Evolutionary conservation across 805 yeast species (phyloP).

Genomic region (Suhomyces tanzawaensis): DNA sequence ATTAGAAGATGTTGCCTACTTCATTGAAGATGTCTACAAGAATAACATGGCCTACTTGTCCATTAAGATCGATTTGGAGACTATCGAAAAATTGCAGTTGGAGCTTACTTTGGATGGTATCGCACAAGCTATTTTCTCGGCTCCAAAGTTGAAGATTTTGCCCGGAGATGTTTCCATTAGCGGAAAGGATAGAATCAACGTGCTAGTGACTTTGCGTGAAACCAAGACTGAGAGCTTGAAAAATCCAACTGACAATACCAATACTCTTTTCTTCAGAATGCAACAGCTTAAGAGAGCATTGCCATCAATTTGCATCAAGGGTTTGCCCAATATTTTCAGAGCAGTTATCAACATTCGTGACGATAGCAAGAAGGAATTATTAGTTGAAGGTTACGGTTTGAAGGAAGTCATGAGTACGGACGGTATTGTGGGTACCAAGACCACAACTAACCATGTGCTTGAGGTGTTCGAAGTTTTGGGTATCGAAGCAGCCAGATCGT

Average conservation of each 20-base stretch:
- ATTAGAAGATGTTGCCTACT: slow-evolving; percentile 80
- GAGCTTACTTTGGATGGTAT: slow-evolving; percentile 86
- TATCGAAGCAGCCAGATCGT: slow-evolving; percentile 94
- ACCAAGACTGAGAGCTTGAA: slow-evolving; percentile 36
- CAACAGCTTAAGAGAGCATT: slow-evolving; percentile 83
- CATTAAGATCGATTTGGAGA: slow-evolving; percentile 75
- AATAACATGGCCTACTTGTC: slow-evolving; percentile 75
- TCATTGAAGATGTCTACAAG: slow-evolving; percentile 90
- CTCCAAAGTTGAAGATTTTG: slow-evolving; percentile 86
- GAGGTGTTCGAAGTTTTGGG: slow-evolving; percentile 90
- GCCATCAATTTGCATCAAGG: slow-evolving; percentile 89
- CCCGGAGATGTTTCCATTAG: slow-evolving; percentile 66
- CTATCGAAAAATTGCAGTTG: slow-evolving; percentile 86
- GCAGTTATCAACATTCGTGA: slow-evolving; percentile 94
- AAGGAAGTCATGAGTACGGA: slow-evolving; percentile 97
- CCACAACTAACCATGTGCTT: slow-evolving; percentile 86
- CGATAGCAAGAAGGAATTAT: slow-evolving; percentile 80
- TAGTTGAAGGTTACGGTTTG: slow-evolving; percentile 97
- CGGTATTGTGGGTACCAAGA: slow-evolving; percentile 87
- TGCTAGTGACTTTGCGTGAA: slow-evolving; percentile 49
- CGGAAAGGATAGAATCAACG: slow-evolving; percentile 65
- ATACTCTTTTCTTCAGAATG: slow-evolving; percentile 78
- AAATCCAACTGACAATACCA: slow-evolving; percentile 29
- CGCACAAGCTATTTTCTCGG: slow-evolving; percentile 73
- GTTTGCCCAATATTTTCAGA: slow-evolving; percentile 85